Conservation (phyloP, 169 alveolate genomes). For the Cryptosporidium tyzzeri region DNA sequence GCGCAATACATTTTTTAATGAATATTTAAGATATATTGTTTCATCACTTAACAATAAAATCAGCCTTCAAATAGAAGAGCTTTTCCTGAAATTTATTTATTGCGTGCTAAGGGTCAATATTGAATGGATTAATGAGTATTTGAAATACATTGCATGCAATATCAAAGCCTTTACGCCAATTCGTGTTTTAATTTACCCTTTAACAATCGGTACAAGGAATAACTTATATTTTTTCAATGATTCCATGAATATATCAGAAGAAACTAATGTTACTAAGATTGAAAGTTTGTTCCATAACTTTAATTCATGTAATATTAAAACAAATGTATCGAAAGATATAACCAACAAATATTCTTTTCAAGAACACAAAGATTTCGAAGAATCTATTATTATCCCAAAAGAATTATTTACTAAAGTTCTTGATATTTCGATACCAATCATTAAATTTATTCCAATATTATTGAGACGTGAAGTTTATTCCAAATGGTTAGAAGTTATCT, state of each 20-base stretch:
- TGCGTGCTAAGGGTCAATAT: not conserved
- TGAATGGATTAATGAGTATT: conserved; percentile 54
- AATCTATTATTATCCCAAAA: conserved; percentile 17
- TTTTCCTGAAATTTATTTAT: conserved; percentile 36
- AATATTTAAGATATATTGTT: conserved; percentile 34
- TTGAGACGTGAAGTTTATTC: conserved; percentile 23
- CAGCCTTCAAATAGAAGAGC: conserved; percentile 54
- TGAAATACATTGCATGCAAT: not conserved
- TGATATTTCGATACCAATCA: conserved; percentile 41
- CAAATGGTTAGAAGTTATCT: not conserved
- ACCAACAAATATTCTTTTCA: conserved; percentile 37
- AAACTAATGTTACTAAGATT: not conserved
- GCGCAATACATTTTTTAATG: conserved; percentile 26
- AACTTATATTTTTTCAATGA: not conserved
- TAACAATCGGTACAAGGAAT: conserved; percentile 23
- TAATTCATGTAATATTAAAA: conserved; percentile 9
- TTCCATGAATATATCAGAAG: not conserved
- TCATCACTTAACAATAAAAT: conserved; percentile 43
- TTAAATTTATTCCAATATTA: conserved; percentile 40
- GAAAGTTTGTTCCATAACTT: not conserved
- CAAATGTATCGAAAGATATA: conserved; percentile 1
- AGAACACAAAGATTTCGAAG: not conserved
- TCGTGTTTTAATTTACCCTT: conserved; percentile 49
- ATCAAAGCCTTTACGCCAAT: conserved; percentile 51
- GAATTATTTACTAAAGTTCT: conserved; percentile 17